Percentiles rank a stretch among this genome's conserved stretches.
phyloP scores from a whole-genome alignment of 2,329 filamentous ascomycete species.

The Trichoderma koningiopsis region DNA sequence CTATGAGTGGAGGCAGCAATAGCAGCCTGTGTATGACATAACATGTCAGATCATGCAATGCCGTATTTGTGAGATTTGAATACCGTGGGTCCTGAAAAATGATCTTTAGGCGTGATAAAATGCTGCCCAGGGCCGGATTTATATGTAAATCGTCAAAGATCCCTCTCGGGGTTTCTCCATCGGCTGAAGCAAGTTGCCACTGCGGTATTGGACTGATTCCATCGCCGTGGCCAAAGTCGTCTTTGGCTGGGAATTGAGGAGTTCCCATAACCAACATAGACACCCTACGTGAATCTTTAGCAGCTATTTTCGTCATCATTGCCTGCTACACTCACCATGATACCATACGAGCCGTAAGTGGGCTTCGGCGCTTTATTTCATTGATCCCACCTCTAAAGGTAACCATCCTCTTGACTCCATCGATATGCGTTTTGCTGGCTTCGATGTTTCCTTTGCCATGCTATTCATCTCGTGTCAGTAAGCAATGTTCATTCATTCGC shows the following conservation, averaged over 20 bases:
- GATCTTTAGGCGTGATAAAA: background rate
- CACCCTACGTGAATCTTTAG: background rate
- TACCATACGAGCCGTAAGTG: constrained; percentile 16
- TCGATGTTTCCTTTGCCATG: constrained; percentile 19
- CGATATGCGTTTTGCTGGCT: constrained; percentile 17
- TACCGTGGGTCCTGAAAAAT: constrained; percentile 1
- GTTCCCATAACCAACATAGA: constrained; percentile 17
- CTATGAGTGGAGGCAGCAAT: background rate
- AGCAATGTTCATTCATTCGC: background rate
- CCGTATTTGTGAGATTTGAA: background rate
- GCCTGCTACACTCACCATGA: background rate
- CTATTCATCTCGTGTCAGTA: background rate
- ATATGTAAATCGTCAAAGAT: background rate
- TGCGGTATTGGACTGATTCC: constrained; percentile 5
- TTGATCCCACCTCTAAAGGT: constrained; percentile 5
- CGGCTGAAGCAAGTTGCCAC: background rate
- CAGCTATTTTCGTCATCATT: background rate
- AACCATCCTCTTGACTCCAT: constrained; percentile 14
- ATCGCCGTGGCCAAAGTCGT: background rate
- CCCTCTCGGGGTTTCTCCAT: background rate
- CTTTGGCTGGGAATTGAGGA: constrained; percentile 10
- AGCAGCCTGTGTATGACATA: constrained; percentile 12
- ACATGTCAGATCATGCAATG: constrained; percentile 14
- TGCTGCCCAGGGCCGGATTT: background rate
- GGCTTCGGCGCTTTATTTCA: constrained; percentile 4